Evolutionary conservation across 1,284 basidiomycete genomes (phyloP).

Genomic region (Tylopilus sp.): DNA sequence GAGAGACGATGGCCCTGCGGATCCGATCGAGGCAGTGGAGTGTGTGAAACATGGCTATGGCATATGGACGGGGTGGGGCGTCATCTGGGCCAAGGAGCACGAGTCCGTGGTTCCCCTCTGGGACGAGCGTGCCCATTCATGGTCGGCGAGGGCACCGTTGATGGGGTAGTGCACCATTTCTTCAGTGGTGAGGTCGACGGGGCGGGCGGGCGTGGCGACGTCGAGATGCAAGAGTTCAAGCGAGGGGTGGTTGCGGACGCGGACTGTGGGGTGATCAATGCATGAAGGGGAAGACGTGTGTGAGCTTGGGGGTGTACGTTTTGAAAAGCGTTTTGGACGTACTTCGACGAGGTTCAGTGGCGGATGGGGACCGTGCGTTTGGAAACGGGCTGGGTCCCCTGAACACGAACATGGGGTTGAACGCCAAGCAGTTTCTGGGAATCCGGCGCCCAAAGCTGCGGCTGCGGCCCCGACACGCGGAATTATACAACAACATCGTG

Average conservation of each 20-base stretch:
- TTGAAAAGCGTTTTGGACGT: background rate
- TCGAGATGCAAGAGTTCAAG: constrained; percentile 21
- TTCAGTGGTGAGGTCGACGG: constrained; percentile 24
- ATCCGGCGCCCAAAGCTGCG: too few species aligned
- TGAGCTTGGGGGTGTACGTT: too few species aligned
- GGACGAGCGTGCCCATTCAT: constrained; percentile 33
- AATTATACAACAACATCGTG: too few species aligned
- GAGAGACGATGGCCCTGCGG: constrained; percentile 16
- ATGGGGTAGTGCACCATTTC: constrained; percentile 28
- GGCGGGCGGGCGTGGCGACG: background rate
- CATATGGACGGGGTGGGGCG: constrained; percentile 17
- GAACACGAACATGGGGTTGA: constrained; percentile 16
- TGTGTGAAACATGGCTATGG: constrained; percentile 23
- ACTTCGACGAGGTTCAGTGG: constrained; percentile 17
- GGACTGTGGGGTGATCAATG: constrained; percentile 10
- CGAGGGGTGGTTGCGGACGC: constrained; percentile 7
- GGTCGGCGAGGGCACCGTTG: constrained; percentile 23
- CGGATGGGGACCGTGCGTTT: background rate
- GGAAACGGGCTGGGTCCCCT: background rate
- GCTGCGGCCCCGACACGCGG: too few species aligned
- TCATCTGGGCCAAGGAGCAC: constrained; percentile 12
- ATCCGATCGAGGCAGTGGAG: constrained; percentile 25
- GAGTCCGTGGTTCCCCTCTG: constrained; percentile 28
- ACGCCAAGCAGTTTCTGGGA: too few species aligned
- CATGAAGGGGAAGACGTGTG: background rate